These are phyloP conservation scores for Nannizzia gypsea DNA, from an alignment of 2,329 filamentous ascomycete species.

Conservation along the genomic window DNA sequence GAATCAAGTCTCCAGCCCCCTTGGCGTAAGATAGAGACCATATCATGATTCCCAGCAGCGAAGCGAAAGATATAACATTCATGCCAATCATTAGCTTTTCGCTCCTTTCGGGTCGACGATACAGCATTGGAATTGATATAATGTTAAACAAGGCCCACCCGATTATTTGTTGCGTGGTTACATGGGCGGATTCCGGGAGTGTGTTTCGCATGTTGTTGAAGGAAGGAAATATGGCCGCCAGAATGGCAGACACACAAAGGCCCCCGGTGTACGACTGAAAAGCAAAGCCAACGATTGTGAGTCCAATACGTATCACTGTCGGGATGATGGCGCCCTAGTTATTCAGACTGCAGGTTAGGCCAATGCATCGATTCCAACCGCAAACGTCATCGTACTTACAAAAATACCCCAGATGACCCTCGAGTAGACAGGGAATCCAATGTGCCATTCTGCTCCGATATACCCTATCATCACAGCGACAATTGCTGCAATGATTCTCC, in stretches of 20 bases:
- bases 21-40: slow-evolving; percentile 10
- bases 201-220: slow-evolving; percentile 26
- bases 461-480: slow-evolving; percentile 29
- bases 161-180: slow-evolving; percentile 27
- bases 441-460: slow-evolving; percentile 33
- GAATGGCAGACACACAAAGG: slow-evolving; percentile 21
- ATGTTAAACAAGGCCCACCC: slow-evolving; percentile 28
- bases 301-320: slow-evolving; percentile 30
- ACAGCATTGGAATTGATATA: slow-evolving; percentile 33
- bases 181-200: slow-evolving; percentile 22
- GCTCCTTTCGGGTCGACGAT: slow-evolving; percentile 29
- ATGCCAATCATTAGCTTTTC: slow-evolving; percentile 7
- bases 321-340: not conserved
- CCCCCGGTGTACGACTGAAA: slow-evolving; percentile 28
- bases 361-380: not conserved
- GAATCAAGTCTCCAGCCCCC: slow-evolving; percentile 6
- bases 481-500: slow-evolving; percentile 29
- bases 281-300: slow-evolving; percentile 21
- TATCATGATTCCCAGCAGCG: slow-evolving; percentile 10
- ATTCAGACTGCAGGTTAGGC: not conserved
- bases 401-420: slow-evolving; percentile 35
- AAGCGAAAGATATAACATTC: slow-evolving; percentile 6
- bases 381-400: slow-evolving; percentile 29
- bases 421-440: slow-evolving; percentile 34
- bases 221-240: slow-evolving; percentile 17